Evolutionary conservation across 176 grass and related monocot genomes (phyloP).

Genomic region (Alopecurus myosuroides): DNA sequence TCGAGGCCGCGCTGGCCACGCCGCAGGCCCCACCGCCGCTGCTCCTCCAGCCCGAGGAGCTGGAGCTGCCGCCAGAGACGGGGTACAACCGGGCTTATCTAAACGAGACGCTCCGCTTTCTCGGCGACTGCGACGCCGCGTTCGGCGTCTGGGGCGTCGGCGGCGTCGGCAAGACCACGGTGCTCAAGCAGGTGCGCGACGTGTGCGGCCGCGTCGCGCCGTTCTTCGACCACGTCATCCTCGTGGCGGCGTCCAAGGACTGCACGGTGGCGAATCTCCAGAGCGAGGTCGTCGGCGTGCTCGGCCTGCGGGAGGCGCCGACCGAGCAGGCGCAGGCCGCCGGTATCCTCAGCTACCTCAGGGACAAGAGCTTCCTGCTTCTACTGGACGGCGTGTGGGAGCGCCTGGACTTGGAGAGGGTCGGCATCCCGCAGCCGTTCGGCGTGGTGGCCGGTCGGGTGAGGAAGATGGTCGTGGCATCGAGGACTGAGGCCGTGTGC

Average conservation of each 20-base stretch:
- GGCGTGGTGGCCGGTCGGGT: constrained; percentile 26
- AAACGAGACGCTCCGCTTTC: constrained; percentile 45
- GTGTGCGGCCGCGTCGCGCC: constrained; percentile 36
- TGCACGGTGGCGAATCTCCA: constrained; percentile 48
- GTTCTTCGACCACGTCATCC: constrained; percentile 49
- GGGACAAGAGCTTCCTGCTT: constrained; percentile 51
- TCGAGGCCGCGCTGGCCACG: constrained; percentile 28
- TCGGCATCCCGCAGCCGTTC: constrained; percentile 48
- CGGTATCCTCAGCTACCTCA: constrained; percentile 40
- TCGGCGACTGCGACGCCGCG: constrained; percentile 30
- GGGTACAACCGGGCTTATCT: neutral
- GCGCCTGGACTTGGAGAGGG: constrained; percentile 46
- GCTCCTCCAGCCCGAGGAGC: constrained; percentile 33
- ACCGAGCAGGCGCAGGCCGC: constrained; percentile 45
- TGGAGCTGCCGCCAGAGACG: constrained; percentile 22
- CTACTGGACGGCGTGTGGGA: constrained; percentile 58
- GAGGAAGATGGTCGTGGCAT: constrained; percentile 52
- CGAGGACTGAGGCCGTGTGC: constrained; percentile 45
- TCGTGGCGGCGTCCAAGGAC: constrained; percentile 45
- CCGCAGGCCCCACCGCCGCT: constrained; percentile 40
- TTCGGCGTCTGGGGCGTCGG: constrained; percentile 54
- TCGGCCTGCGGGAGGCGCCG: constrained; percentile 30
- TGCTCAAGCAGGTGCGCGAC: constrained; percentile 41
- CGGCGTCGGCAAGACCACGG: constrained; percentile 59
- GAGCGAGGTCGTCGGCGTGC: constrained; percentile 40